Evolutionary conservation across 208 protist species (phyloP), one percentile per base, ranked within the genome.

Genomic region (Wallacemonas sp.): DNA sequence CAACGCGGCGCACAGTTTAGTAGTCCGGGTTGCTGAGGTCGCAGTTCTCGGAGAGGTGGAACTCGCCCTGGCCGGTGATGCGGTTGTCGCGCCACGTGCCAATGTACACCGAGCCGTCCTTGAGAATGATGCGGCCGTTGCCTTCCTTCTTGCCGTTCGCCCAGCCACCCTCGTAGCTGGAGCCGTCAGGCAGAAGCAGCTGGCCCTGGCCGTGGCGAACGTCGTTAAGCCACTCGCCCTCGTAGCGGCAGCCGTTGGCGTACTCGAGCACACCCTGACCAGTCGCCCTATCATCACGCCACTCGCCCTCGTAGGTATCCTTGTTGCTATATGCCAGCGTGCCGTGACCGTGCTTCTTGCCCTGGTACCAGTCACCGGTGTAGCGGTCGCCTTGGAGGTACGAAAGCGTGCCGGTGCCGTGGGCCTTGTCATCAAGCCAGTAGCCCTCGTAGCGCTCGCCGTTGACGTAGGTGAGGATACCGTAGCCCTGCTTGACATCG

Each of bases 21-120:
- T 94, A 97, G 63, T 97, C 91, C 19, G 93, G 83, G 71, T 96
- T 95, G 76, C 76, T 96, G 64, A 93, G 82, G 60, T 95, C 91
- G 66, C 87, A 95, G 62, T 83, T 89, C 38, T 90, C 83, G 12
- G 88, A 92, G n/a, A 97, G 81, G 66, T 79, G 50, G 75, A 94
- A 92, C 63, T 92, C 87, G 45, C 92, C 94, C 63, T 93, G 85
- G 17, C 90, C 93, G 37, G 92, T 81, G 55, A 92, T 90, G 29
- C 72, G 64, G 69, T 92, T 91, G 62, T 94, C 83, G 78, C 95
- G 96, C 86, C 88, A 97, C 17, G 73, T 91, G 54, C 93, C 93
- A 41, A 83, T 80, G 59, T 84, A 97, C 53, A 83, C 54, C 29
- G 89, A 93, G 17, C 93, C 93, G 63, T 95, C 91, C 71, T 92